Percentiles rank a stretch among this genome's conserved stretches.
These are phyloP conservation scores for Ganoderma resinaceum DNA, from an alignment of 1,284 basidiomycete genomes.

Conservation along the genomic window DNA sequence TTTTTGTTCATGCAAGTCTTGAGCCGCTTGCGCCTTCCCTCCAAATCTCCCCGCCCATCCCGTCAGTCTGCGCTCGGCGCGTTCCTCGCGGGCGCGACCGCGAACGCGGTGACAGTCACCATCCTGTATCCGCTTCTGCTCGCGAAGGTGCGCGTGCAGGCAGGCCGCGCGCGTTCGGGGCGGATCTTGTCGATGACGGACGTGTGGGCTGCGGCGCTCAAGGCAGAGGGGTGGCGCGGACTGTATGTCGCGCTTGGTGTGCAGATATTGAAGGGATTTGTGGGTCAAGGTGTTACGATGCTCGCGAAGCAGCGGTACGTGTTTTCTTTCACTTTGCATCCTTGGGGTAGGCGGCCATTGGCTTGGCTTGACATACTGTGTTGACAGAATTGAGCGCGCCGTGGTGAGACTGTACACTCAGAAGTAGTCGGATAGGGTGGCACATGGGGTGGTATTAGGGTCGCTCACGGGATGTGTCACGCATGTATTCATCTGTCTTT, in stretches of 20 bases:
- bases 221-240: constrained; percentile 43
- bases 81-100: constrained; percentile 60
- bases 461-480: background rate
- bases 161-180: constrained; percentile 33
- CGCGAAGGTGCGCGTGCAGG: constrained; percentile 62
- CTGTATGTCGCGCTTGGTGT: constrained; percentile 61
- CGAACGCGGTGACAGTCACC: constrained; percentile 49
- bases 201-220: constrained; percentile 35
- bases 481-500: background rate
- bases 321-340: background rate
- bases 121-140: constrained; percentile 63
- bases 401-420: constrained; percentile 13
- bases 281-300: constrained; percentile 63
- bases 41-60: constrained; percentile 1
- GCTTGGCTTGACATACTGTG: background rate
- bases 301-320: constrained; percentile 59
- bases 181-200: constrained; percentile 29
- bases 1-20: constrained; percentile 61
- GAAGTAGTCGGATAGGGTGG: background rate
- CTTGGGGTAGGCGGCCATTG: background rate
- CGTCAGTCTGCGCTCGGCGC: constrained; percentile 44
- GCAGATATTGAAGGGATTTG: constrained; percentile 60
- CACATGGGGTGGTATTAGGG: background rate
- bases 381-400: constrained; percentile 14
- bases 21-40: constrained; percentile 41